Conservation (phyloP, 73 alveolate species). For the Symbiodinium pilosum region DNA sequence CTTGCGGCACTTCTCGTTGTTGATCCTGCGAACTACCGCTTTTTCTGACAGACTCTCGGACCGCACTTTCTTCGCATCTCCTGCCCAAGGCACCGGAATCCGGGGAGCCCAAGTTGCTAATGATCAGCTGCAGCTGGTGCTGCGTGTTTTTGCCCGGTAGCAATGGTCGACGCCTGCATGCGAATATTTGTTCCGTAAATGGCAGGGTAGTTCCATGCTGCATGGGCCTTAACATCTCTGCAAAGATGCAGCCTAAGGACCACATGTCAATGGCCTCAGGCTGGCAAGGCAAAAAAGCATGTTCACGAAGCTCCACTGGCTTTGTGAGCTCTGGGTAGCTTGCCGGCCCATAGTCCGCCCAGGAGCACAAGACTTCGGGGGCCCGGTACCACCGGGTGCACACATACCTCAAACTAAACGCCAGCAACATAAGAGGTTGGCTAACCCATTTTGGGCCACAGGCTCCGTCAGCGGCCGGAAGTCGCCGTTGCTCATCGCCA, state of each 20-base stretch:
- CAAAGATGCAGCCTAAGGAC: conserved; percentile 97
- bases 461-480: conserved; percentile 88
- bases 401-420: conserved; percentile 17
- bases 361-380: conserved; percentile 97
- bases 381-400: conserved; percentile 98
- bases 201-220: too few species aligned
- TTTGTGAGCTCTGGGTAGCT: too few species aligned
- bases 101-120: conserved; percentile 97
- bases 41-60: background rate
- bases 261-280: conserved; percentile 93
- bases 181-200: too few species aligned
- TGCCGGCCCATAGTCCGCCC: conserved; percentile 96
- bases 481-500: conserved; percentile 82
- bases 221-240: conserved; percentile 96
- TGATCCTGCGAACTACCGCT: conserved; percentile 39
- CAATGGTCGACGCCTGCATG: conserved; percentile 49
- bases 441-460: background rate
- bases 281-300: background rate
- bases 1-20: conserved; percentile 88
- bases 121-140: conserved; percentile 96
- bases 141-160: conserved; percentile 96
- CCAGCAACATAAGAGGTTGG: background rate
- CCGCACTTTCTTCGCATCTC: background rate
- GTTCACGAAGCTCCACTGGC: background rate
- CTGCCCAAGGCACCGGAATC: conserved; percentile 53